These are phyloP conservation scores for Paecilomyces formosus DNA, from an alignment of 2,329 filamentous ascomycete genomes.

Conservation along the genomic window DNA sequence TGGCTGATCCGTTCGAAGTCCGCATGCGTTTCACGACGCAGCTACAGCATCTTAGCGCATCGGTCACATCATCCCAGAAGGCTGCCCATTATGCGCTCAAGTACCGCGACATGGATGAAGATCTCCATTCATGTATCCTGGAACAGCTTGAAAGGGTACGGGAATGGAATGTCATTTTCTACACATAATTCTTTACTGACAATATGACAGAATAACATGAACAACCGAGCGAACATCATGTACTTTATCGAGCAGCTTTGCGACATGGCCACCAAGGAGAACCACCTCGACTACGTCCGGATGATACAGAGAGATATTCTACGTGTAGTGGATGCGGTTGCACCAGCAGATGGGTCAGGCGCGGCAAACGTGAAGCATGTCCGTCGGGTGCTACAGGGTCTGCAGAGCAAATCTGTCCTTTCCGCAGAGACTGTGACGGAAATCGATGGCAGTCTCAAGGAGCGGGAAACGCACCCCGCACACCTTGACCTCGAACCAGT, in stretches of 20 bases:
- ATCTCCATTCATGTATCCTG: constrained; percentile 92
- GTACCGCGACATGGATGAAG: constrained; percentile 90
- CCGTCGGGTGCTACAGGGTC: constrained; percentile 65
- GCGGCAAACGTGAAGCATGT: constrained; percentile 93
- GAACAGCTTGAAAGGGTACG: constrained; percentile 81
- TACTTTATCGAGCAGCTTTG: constrained; percentile 96
- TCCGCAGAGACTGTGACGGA: constrained; percentile 66
- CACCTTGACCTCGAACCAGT: constrained; percentile 43
- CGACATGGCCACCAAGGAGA: constrained; percentile 71
- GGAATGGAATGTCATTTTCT: not conserved
- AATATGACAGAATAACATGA: constrained; percentile 71
- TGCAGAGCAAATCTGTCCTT: constrained; percentile 65
- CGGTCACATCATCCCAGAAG: constrained; percentile 80
- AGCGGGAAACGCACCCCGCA: constrained; percentile 60
- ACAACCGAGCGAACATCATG: constrained; percentile 96
- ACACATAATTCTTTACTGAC: constrained; percentile 2
- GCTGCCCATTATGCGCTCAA: constrained; percentile 92
- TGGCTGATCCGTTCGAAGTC: constrained; percentile 91
- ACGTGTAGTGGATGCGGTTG: constrained; percentile 84
- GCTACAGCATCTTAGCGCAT: constrained; percentile 85
- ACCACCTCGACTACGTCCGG: constrained; percentile 71
- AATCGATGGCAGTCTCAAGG: constrained; percentile 75
- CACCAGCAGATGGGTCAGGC: constrained; percentile 76
- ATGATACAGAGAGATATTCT: constrained; percentile 96
- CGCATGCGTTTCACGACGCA: constrained; percentile 93